Base-by-base conservation (phyloP, 164 flowering plant species). In the Vitis labrusca region DNA sequence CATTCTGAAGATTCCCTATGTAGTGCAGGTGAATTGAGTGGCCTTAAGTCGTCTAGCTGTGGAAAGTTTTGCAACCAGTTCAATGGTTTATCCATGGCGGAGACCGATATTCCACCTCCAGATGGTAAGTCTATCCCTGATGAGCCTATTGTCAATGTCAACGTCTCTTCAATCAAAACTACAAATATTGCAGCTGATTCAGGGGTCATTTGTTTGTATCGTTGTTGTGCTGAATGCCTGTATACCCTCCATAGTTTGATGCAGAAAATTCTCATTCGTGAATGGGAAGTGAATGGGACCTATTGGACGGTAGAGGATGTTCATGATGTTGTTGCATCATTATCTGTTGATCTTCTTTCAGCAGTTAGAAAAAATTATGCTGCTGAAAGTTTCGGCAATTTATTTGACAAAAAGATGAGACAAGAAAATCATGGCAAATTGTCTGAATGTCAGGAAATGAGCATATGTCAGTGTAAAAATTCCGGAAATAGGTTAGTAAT, bases 311-410 rank as follows among this genome's bases (percentile, higher is more conserved):
- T 85, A 23, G 98, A 89, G 59, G 93, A 86, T 81, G 81, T 85
- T 74, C 91, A 95, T 73, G 91, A 91, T 71, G 71, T 81, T 65
- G 90, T 95, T 56, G 71, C 88, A 71, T 81, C 94, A 53, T 79
- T 88, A 63, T 89, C 97, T 44, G 78, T 76, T 44, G 86, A 84
- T 71, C 88, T 93, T 75, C 72, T 83, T 59, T 78, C 91, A 67
- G 76, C 79, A 17, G 67, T 88, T n/a, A 77, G 84, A 52, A 80
- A 81, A 71, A 71, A 73, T 53, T 77, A 64, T 76, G 50, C 29
- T 54, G 50, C 76, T 19, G 83, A 72, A 66, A 70, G 58, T 63
- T 52, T 29, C 56, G 53, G 56, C 54, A 65, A 50, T 61, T 61
- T 51, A 23, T 30, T 50, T 63, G 79, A 60, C 8, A 52, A 76